These are phyloP conservation scores for Daedaleopsis sinensis DNA, from an alignment of 768 basidiomycete genomes.

Conservation along the genomic window DNA sequence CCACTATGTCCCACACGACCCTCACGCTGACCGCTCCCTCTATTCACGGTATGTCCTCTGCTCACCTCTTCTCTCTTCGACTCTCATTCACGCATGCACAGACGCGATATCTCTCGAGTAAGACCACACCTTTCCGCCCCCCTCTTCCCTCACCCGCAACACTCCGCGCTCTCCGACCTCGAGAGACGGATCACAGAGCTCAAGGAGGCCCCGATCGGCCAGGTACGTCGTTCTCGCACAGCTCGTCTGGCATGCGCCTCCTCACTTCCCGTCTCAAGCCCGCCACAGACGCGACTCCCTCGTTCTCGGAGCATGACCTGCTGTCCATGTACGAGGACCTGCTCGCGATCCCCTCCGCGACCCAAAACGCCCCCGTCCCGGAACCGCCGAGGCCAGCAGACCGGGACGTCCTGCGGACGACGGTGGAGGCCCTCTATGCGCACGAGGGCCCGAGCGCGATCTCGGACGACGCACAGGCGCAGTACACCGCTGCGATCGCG, in stretches of 20 bases:
- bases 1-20: not conserved
- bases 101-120: not conserved
- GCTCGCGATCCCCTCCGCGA: constrained; percentile 30
- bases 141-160: constrained; percentile 7
- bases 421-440: constrained; percentile 38
- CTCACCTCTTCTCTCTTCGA: not conserved
- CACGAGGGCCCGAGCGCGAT: constrained; percentile 16
- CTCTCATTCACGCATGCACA: not conserved
- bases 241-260: not conserved
- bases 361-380: constrained; percentile 8
- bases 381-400: constrained; percentile 12
- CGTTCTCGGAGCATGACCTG: constrained; percentile 41
- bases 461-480: constrained; percentile 4
- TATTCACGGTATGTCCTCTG: not conserved
- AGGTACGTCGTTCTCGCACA: constrained; percentile 5
- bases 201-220: constrained; percentile 11
- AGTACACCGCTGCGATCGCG: constrained; percentile 6
- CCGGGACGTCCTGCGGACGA: constrained; percentile 32
- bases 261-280: not conserved
- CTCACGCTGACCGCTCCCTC: not conserved
- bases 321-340: constrained; percentile 45
- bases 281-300: not conserved
- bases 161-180: constrained; percentile 13
- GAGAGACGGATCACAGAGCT: constrained; percentile 25
- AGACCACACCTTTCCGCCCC: not conserved